A percentile compares a stretch with the other conserved stretches of the same genome.
Evolutionary conservation across 2,329 filamentous ascomycete species (phyloP).

Genomic region (Penicillium sp.): DNA sequence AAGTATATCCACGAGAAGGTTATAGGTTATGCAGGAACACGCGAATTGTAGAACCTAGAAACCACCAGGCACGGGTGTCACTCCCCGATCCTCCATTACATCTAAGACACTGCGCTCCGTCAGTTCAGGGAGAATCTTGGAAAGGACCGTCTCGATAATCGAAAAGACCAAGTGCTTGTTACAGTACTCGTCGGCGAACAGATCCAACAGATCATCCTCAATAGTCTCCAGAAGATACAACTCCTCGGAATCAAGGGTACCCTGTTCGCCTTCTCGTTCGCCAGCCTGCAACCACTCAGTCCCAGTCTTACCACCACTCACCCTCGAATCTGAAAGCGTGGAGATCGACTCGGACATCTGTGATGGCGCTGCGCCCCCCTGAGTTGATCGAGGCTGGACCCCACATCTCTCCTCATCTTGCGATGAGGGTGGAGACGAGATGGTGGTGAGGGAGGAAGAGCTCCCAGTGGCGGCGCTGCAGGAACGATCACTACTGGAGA

Average conservation of each 20-base stretch:
- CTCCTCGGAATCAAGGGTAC: constrained; percentile 47
- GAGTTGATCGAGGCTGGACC: constrained; percentile 8
- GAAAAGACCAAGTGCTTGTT: constrained; percentile 91
- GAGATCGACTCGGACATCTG: neutral
- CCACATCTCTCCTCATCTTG: constrained; percentile 7
- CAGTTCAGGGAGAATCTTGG: constrained; percentile 83
- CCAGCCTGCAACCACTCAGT: constrained; percentile 15
- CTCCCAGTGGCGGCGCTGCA: constrained; percentile 25
- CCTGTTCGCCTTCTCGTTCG: constrained; percentile 14
- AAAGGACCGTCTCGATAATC: constrained; percentile 79
- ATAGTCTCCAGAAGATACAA: constrained; percentile 62
- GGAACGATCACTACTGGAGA: constrained; percentile 25
- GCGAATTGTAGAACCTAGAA: constrained; percentile 13
- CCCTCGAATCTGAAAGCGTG: neutral
- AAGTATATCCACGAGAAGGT: constrained; percentile 1
- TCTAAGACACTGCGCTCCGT: constrained; percentile 71
- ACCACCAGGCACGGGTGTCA: constrained; percentile 25
- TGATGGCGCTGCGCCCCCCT: constrained; percentile 9
- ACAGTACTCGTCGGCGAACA: constrained; percentile 81
- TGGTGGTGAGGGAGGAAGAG: constrained; percentile 18
- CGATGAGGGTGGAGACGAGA: constrained; percentile 20
- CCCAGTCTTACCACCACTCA: constrained; percentile 5
- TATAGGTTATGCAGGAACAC: constrained; percentile 1
- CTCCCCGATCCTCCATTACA: constrained; percentile 73
- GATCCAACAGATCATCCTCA: constrained; percentile 67